Conservation (phyloP, 352 stramenopile genomes). For the Globisporangium orthogonon region DNA sequence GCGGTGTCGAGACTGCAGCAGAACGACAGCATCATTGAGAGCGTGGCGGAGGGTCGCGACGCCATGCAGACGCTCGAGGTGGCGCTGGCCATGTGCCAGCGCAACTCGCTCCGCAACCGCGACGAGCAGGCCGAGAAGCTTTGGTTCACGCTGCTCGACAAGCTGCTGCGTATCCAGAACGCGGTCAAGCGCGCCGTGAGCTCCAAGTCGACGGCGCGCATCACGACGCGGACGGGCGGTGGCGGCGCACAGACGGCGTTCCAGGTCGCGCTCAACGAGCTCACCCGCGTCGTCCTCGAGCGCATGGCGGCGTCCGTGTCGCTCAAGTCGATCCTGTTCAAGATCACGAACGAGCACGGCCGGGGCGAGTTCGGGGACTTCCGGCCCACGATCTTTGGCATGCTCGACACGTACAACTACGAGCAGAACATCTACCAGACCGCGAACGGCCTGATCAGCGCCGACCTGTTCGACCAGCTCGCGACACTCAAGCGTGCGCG, state of each 20-base stretch:
- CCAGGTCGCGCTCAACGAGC: constrained; percentile 86
- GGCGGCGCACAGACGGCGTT: constrained; percentile 79
- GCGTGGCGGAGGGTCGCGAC: constrained; percentile 61
- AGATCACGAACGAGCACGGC: constrained; percentile 93
- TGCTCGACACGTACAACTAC: constrained; percentile 92
- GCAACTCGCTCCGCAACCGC: constrained; percentile 84
- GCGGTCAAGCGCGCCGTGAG: constrained; percentile 87
- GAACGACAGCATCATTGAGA: constrained; percentile 81
- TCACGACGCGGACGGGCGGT: constrained; percentile 51
- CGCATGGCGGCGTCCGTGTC: constrained; percentile 92
- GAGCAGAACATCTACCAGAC: constrained; percentile 89
- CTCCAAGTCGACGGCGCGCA: constrained; percentile 57
- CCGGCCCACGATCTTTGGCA: constrained; percentile 91
- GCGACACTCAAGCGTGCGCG: constrained; percentile 71
- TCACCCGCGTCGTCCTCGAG: constrained; percentile 92
- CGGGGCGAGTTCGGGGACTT: constrained; percentile 92
- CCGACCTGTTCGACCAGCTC: constrained; percentile 82
- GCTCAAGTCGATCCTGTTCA: constrained; percentile 91
- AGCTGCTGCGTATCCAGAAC: constrained; percentile 90
- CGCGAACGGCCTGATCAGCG: constrained; percentile 75
- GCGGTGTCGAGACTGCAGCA: constrained; percentile 32
- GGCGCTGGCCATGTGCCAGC: constrained; percentile 90
- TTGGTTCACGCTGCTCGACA: constrained; percentile 94
- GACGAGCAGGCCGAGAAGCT: constrained; percentile 90
- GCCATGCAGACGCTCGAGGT: constrained; percentile 89